A percentile compares a stretch with the other conserved stretches of the same genome.
phyloP scores from a whole-genome alignment of 495 filamentous ascomycete species.

The Hypoxylon fuscum region DNA sequence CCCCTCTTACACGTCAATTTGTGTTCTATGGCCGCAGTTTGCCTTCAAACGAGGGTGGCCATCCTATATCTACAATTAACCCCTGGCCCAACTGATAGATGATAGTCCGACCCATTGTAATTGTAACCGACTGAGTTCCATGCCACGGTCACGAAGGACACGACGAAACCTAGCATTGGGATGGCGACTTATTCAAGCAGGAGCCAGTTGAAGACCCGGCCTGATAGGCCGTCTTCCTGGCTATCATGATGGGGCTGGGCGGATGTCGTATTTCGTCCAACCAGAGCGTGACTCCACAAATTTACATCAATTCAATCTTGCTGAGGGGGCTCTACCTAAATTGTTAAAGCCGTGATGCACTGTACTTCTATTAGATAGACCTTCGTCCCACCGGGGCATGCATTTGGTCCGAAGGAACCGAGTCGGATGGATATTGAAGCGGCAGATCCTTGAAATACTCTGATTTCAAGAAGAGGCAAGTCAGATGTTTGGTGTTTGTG shows the following conservation, averaged over 20 bases:
- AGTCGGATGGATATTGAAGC: slow-evolving; percentile 5
- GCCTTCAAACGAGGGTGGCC: slow-evolving; percentile 20
- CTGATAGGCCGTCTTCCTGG: slow-evolving; percentile 34
- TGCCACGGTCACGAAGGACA: slow-evolving; percentile 19
- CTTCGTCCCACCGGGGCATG: slow-evolving; percentile 30
- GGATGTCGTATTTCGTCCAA: slow-evolving; percentile 56
- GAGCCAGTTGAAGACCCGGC: slow-evolving; percentile 14
- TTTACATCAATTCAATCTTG: slow-evolving; percentile 6
- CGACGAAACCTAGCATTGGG: slow-evolving; percentile 18
- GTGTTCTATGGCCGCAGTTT: slow-evolving; percentile 24
- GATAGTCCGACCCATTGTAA: slow-evolving; percentile 21
- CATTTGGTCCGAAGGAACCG: slow-evolving; percentile 22
- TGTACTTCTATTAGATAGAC: slow-evolving; percentile 21
- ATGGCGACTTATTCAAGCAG: slow-evolving; percentile 16
- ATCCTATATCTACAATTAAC: slow-evolving; percentile 21
- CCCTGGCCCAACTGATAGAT: slow-evolving; percentile 16
- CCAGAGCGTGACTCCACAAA: slow-evolving; percentile 43
- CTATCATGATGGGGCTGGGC: slow-evolving; percentile 38
- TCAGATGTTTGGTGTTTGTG: neutral
- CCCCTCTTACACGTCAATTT: slow-evolving; percentile 22
- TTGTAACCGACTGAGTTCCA: slow-evolving; percentile 21
- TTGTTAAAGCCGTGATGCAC: slow-evolving; percentile 24
- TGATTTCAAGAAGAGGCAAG: slow-evolving; percentile 2
- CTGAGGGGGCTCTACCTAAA: too few species aligned
- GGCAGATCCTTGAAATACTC: slow-evolving; percentile 1